Evolutionary conservation across 805 yeast genomes (phyloP), one percentile per base, ranked within the genome.

Genomic region (Metschnikowia bowlesiae): DNA sequence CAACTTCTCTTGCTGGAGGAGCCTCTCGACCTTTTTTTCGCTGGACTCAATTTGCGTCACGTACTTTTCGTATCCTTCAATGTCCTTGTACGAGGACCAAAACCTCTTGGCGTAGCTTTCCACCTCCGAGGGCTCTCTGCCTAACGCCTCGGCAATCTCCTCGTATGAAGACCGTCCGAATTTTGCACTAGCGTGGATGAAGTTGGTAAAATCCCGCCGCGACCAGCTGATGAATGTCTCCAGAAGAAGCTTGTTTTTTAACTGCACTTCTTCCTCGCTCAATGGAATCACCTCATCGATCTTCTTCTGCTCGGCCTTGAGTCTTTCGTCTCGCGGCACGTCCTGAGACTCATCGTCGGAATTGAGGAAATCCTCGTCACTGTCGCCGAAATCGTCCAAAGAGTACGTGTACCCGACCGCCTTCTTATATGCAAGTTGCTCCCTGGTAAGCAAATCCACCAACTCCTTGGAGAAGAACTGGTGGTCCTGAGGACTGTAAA

Each of bases 11-110:
- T 87, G 92, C 38, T 74, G 68, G 34, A 67, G 63, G 22, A 82
- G 62, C 55, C 76, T 82, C 41, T 79, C 82, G 8, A 77, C 66
- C 58, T 85, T 86, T 69, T 81, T 82, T 59, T 85, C 91, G 54
- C 89, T 88, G 40, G 80, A 68, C 59, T 85, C 90, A 53, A 87
- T 85, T 53, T 84, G 89, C n/a, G 79, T 63, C 33, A 86, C 61
- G 61, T 86, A 85, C 62, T 84, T 85, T 50, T 84, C 89, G 65
- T 79, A 75, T 0, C 92, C 91, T 31, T 83, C 88, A 30, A 87
- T 78, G 53, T 79, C 80, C 22, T 65, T 63, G 59, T 77, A 81
- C 33, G 81, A 71, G 35, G 69, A 61, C 94, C 94, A 87, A 57
- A 87, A 87, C 2, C 70, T 79, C 41, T 73, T 69, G 40, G 82